Percentiles rank a stretch among this genome's conserved stretches.
These are phyloP conservation scores for Funneliformis geosporum DNA, from an alignment of 192 early-diverging fungal species.

Conservation along the genomic window DNA sequence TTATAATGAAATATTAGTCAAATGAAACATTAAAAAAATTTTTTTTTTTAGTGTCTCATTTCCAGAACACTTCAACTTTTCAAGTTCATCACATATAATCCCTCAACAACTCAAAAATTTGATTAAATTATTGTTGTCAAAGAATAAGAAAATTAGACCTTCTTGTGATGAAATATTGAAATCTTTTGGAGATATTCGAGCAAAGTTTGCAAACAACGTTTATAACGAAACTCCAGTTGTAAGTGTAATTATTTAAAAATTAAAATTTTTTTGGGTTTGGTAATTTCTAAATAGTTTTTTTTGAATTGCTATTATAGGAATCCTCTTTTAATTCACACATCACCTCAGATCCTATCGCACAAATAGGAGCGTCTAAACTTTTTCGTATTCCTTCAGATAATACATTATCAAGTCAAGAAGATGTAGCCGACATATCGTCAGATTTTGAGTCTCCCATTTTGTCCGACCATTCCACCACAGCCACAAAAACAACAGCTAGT, in stretches of 20 bases:
- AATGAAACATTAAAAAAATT: background rate
- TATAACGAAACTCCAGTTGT: background rate
- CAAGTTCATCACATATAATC: conserved; percentile 42
- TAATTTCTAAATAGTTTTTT: background rate
- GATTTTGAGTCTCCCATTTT: background rate
- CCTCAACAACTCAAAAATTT: conserved; percentile 59
- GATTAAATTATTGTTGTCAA: conserved; percentile 55
- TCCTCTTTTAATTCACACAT: background rate
- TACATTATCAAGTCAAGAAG: background rate
- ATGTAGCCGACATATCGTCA: background rate
- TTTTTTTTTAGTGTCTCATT: background rate
- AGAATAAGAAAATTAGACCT: conserved; percentile 59
- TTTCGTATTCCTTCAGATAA: background rate
- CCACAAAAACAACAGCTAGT: background rate
- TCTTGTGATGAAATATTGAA: conserved; percentile 62
- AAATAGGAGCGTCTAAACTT: background rate
- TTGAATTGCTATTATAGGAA: background rate
- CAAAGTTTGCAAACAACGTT: background rate
- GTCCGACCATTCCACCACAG: background rate
- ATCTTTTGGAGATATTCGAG: conserved; percentile 30
- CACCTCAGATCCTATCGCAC: background rate
- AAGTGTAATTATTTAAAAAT: background rate
- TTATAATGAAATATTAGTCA: background rate
- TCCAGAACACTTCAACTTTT: conserved; percentile 32
- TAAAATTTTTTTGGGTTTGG: background rate